A percentile compares a stretch with the other conserved stretches of the same genome.
Evolutionary conservation across 129 eudicot genomes (phyloP).

Genomic region (Lactuca sativa): DNA sequence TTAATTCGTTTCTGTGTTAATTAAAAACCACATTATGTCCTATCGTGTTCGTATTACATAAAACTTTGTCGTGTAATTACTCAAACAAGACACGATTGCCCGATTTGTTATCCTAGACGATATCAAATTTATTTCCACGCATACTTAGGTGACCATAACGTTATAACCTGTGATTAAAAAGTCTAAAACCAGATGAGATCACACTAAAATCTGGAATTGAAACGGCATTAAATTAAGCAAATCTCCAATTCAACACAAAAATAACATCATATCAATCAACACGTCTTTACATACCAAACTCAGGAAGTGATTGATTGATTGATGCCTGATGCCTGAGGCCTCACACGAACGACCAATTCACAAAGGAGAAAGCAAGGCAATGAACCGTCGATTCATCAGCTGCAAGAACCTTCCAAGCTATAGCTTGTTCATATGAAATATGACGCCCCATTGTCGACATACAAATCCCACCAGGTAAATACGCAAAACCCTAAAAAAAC

Average conservation of each 20-base stretch:
- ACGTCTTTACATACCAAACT: constrained; percentile 30
- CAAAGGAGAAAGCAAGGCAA: constrained; percentile 86
- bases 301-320: not conserved
- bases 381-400: constrained; percentile 75
- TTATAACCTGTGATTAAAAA: too few relatives aligned
- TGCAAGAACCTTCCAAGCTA: constrained; percentile 91
- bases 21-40: too few relatives aligned
- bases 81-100: too few relatives aligned
- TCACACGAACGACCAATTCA: constrained; percentile 95
- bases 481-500: constrained; percentile 67
- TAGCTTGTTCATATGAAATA: constrained; percentile 82
- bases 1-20: too few relatives aligned
- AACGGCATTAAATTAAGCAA: constrained; percentile 35
- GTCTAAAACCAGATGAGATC: not conserved
- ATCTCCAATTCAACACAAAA: constrained; percentile 18
- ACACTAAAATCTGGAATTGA: not conserved
- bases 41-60: too few relatives aligned
- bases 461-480: constrained; percentile 91
- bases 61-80: too few relatives aligned
- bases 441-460: constrained; percentile 98
- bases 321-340: not conserved
- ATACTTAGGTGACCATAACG: too few relatives aligned
- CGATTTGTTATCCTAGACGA: too few relatives aligned
- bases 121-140: too few relatives aligned
- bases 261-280: constrained; percentile 18